Conservation (phyloP, 805 yeast genomes). For the Naumovozyma dairenensis region DNA sequence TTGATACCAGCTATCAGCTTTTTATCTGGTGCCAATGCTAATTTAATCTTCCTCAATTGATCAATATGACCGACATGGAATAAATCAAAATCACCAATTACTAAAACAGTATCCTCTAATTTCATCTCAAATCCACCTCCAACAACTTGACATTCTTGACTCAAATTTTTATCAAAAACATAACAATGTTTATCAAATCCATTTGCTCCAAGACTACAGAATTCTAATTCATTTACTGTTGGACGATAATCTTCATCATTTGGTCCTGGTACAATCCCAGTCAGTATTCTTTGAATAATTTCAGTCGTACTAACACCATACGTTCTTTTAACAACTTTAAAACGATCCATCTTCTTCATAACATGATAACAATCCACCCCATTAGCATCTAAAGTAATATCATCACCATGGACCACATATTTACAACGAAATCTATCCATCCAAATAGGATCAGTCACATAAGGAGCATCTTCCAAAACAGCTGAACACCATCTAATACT, state of each 20-base stretch:
- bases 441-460: slow-evolving; percentile 72
- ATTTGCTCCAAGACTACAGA: slow-evolving; percentile 54
- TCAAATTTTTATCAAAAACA: slow-evolving; percentile 41
- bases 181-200: slow-evolving; percentile 47
- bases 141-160: slow-evolving; percentile 23
- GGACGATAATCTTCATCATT: slow-evolving; percentile 6
- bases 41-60: slow-evolving; percentile 43
- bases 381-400: slow-evolving; percentile 89
- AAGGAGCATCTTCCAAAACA: slow-evolving; percentile 74
- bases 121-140: slow-evolving; percentile 9
- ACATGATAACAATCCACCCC: slow-evolving; percentile 87
- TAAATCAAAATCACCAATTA: slow-evolving; percentile 83
- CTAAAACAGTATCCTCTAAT: slow-evolving; percentile 4
- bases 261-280: slow-evolving; percentile 8
- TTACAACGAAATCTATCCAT: slow-evolving; percentile 67
- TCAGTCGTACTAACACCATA: slow-evolving; percentile 94
- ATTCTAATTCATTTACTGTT: slow-evolving; percentile 20
- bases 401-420: slow-evolving; percentile 98
- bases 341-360: slow-evolving; percentile 77
- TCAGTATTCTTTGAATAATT: slow-evolving; percentile 77
- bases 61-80: slow-evolving; percentile 91
- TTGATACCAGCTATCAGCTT: slow-evolving; percentile 46
- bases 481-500: slow-evolving; percentile 84
- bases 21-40: slow-evolving; percentile 34
- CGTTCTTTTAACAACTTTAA: slow-evolving; percentile 86